Conservation (phyloP, 2,329 filamentous ascomycete species). For the Cladosporium colombiae region DNA sequence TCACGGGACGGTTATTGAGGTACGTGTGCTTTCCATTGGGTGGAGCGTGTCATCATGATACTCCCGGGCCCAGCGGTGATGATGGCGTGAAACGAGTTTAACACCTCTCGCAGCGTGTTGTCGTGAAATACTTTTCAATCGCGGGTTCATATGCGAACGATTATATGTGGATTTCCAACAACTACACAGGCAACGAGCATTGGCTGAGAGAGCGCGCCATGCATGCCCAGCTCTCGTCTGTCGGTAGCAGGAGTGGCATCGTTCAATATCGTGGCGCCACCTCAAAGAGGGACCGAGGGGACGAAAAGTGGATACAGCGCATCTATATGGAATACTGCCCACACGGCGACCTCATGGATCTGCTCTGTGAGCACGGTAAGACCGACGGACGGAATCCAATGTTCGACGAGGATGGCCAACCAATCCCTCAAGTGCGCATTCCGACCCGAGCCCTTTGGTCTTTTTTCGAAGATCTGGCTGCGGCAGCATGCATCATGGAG, state of each 20-base stretch:
- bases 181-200: not conserved
- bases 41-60: no score
- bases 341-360: not conserved
- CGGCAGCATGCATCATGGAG: not conserved
- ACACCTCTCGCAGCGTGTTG: not conserved
- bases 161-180: not conserved
- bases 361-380: not conserved
- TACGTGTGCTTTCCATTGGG: not conserved
- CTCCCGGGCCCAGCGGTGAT: not conserved
- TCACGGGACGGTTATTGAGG: not conserved
- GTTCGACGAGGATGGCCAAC: not conserved
- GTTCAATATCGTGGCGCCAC: not conserved
- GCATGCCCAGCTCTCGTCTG: not conserved
- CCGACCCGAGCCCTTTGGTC: not conserved
- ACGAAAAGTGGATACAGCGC: not conserved
- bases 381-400: not conserved
- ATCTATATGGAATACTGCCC: slow-evolving; percentile 7
- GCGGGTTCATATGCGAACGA: not conserved
- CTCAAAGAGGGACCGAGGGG: no score
- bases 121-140: not conserved
- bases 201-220: not conserved
- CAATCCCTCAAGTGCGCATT: not conserved
- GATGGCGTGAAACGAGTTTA: not conserved
- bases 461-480: not conserved
- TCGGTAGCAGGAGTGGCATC: not conserved